Evolutionary conservation across 306 rosid genomes (phyloP), one percentile per base, ranked within the genome.

Genomic region (Purshia tridentata): DNA sequence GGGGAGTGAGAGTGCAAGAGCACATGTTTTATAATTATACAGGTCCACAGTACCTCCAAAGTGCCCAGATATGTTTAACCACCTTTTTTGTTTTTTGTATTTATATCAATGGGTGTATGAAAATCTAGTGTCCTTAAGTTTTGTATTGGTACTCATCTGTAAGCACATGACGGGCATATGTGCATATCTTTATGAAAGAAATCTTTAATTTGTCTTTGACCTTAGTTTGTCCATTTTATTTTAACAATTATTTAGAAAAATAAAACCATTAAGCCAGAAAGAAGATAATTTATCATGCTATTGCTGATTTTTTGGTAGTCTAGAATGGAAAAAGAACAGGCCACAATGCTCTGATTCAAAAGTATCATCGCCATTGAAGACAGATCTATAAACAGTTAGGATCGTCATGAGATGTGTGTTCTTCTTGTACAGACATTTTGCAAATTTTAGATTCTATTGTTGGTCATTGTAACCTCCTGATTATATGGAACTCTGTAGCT

Each of bases 401-500:
- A 47, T 6, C 23, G 15, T 39, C 54, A 42, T 10, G 6, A 2
- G 2, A 16, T 8, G 22, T 20, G 40, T 5, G 13, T 65, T 46
- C 18, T 12, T 13, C 11, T 41, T 19, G 4, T 70, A 20, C 53
- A 41, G 4, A 53, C 39, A 41, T 23, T 19, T 45, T 53, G 18
- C 18, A 69, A 40, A 65, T 65, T 45, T 45, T 65, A 65, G 11
- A 65, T 65, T 65, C 54, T 65, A 47, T 16, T 15, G 50, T 70
- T 40, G 47, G 22, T 18, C 74, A 7, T 54, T 39, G 62, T 69
- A 42, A 19, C 42, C 53, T 70, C 52, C 16, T 19, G 39, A 6
- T 45, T 20, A 45, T 20, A 12, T 39, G 15, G 4, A 12, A 41
- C 41, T 58, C 64, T 1, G 40, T 58, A 16, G 20, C 59, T 2